Conservation (phyloP, 176 grass and related monocot species). For the Paspalum vaginatum region DNA sequence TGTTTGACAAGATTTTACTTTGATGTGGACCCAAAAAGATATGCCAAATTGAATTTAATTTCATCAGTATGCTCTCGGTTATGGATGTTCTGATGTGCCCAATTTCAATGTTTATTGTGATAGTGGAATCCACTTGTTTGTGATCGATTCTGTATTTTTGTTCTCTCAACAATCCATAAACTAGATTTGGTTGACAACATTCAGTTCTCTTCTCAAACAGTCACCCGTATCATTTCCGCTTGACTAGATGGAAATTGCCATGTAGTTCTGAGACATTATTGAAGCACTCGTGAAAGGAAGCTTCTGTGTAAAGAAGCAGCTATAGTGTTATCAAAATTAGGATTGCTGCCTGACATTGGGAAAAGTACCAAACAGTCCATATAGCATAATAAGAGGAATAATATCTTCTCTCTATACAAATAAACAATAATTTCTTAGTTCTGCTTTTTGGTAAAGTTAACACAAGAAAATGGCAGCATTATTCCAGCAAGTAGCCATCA, state of each 20-base stretch:
- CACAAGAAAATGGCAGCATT: neutral
- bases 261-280: neutral
- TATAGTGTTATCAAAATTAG: neutral
- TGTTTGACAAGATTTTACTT: constrained; percentile 7
- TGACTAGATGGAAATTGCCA: neutral
- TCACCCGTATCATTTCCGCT: neutral
- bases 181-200: neutral
- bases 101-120: neutral
- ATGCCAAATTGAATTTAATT: constrained; percentile 5
- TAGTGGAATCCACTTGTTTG: neutral
- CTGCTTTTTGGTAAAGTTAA: neutral
- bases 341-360: neutral
- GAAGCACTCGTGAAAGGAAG: neutral
- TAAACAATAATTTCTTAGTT: neutral
- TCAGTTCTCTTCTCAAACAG: neutral
- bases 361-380: neutral
- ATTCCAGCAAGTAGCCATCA: neutral
- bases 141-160: neutral
- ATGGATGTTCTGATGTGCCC: neutral
- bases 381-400: neutral
- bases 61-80: neutral
- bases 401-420: neutral
- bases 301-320: neutral
- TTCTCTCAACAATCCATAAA: constrained; percentile 6
- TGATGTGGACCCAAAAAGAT: neutral